These are phyloP conservation scores for Lactarius deliciosus DNA, from an alignment of 768 basidiomycete species.

Conservation along the genomic window DNA sequence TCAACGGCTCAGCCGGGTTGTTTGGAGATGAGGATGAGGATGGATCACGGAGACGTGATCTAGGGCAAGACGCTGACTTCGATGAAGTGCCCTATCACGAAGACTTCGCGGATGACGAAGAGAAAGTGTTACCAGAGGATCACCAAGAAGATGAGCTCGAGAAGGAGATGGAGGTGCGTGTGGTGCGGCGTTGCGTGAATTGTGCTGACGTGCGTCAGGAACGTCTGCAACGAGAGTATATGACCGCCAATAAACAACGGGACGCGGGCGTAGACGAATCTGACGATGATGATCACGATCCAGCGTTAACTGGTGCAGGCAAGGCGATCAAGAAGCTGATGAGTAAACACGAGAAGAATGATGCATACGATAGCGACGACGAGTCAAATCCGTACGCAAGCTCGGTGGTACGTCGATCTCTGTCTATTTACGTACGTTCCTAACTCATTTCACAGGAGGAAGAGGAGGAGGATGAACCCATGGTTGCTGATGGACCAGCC, in stretches of 20 bases:
- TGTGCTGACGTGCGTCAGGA: conserved; percentile 48
- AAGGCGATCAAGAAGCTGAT: conserved; percentile 86
- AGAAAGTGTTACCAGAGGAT: conserved; percentile 63
- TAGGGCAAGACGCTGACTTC: conserved; percentile 74
- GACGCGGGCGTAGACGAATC: conserved; percentile 72
- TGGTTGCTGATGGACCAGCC: conserved; percentile 45
- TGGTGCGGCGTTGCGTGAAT: not conserved
- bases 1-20: conserved; percentile 58
- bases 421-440: conserved; percentile 11
- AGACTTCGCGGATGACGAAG: conserved; percentile 86
- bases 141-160: conserved; percentile 76
- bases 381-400: conserved; percentile 82
- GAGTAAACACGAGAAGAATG: conserved; percentile 78
- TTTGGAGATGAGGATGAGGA: conserved; percentile 66
- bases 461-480: conserved; percentile 69
- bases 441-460: conserved; percentile 47
- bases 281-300: conserved; percentile 66
- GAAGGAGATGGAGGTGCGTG: conserved; percentile 72
- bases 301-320: conserved; percentile 62
- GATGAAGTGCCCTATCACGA: conserved; percentile 84
- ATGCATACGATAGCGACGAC: conserved; percentile 71
- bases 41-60: conserved; percentile 53
- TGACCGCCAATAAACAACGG: conserved; percentile 69
- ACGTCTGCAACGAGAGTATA: conserved; percentile 80
- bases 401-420: conserved; percentile 49